These are phyloP conservation scores for Karstenula rhodostoma DNA, from an alignment of 2,329 filamentous ascomycete species.

Conservation along the genomic window DNA sequence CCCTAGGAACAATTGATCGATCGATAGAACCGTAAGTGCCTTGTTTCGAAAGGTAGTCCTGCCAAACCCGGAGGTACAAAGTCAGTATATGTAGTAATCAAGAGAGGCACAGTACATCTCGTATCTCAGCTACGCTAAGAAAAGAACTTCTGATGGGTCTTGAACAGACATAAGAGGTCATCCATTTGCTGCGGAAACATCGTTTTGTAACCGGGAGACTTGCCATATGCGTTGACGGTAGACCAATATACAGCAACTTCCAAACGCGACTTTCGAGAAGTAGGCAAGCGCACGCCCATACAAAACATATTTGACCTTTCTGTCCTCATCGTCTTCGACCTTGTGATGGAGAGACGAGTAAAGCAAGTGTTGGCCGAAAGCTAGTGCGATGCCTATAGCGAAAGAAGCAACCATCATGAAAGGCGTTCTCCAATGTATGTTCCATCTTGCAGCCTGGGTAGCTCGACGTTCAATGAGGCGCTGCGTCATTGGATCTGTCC, in stretches of 20 bases:
- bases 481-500: slow-evolving; percentile 41
- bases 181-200: no score
- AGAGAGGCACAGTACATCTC: no score
- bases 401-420: slow-evolving; percentile 37
- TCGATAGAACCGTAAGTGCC: slow-evolving; percentile 43
- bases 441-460: slow-evolving; percentile 42
- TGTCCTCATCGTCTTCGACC: slow-evolving; percentile 33
- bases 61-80: no score
- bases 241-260: slow-evolving; percentile 39
- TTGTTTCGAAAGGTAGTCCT: slow-evolving; percentile 41
- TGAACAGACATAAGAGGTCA: no score
- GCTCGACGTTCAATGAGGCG: slow-evolving; percentile 41
- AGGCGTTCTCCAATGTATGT: slow-evolving; percentile 49
- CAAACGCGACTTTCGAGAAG: slow-evolving; percentile 46
- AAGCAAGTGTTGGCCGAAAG: slow-evolving; percentile 44
- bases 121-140: no score
- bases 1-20: slow-evolving; percentile 47
- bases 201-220: no score
- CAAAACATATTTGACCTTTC: slow-evolving; percentile 42
- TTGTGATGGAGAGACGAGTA: slow-evolving; percentile 42
- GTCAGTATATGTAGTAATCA: no score
- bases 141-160: no score
- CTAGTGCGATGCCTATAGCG: slow-evolving; percentile 38
- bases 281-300: slow-evolving; percentile 48
- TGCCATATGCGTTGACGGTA: slow-evolving; percentile 46